These are phyloP conservation scores for Fonsecaea pedrosoi DNA, from an alignment of 2,329 filamentous ascomycete genomes.

Conservation along the genomic window DNA sequence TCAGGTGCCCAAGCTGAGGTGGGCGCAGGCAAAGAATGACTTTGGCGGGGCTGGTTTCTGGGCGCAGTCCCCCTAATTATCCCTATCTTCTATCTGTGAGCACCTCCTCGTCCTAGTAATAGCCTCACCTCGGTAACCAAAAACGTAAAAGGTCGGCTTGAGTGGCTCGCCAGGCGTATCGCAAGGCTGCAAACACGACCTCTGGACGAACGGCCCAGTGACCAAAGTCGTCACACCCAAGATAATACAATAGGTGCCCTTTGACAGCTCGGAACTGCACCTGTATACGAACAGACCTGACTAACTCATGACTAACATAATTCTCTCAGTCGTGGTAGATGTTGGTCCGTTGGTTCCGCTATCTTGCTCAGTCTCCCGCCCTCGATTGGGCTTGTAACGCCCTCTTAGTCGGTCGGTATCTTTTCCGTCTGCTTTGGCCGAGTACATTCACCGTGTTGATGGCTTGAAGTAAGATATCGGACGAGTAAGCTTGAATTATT, in stretches of 20 bases:
- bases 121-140: background rate
- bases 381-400: background rate
- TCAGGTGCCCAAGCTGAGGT: background rate
- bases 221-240: background rate
- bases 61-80: background rate
- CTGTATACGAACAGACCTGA: background rate
- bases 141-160: background rate
- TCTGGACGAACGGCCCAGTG: background rate
- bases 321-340: background rate
- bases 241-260: background rate
- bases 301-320: conserved; percentile 12
- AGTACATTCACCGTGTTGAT: background rate
- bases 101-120: background rate
- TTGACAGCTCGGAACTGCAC: background rate
- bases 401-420: background rate
- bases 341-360: background rate
- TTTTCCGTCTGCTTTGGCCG: background rate
- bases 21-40: conserved; percentile 13
- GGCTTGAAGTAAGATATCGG: background rate
- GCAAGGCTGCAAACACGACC: background rate
- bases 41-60: conserved; percentile 2
- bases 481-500: background rate
- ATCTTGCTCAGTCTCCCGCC: background rate
- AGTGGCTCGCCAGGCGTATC: background rate
- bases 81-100: background rate